Evolutionary conservation across 306 rosid species (phyloP).

Genomic region (Calophaca sinica): DNA sequence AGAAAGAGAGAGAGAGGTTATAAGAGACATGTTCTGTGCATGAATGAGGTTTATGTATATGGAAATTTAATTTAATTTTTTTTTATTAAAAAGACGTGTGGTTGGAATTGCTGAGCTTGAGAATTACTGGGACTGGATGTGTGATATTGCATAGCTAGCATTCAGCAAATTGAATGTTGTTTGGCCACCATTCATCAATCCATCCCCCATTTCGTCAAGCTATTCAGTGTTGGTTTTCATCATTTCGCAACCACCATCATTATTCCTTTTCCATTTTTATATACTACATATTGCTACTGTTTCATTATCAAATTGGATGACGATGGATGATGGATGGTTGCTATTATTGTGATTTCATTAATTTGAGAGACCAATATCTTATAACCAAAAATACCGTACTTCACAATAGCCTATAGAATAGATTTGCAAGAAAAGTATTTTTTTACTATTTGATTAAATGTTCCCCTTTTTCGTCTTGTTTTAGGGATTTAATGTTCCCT

Average conservation of each 20-base stretch:
- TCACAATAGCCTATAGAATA: neutral
- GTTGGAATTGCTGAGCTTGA: slow-evolving; percentile 17
- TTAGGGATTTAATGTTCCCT: too few relatives aligned
- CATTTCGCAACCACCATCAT: slow-evolving; percentile 55
- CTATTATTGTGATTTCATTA: slow-evolving; percentile 53
- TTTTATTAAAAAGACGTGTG: neutral
- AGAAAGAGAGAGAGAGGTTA: neutral
- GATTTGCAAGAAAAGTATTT: neutral
- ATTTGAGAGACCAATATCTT: slow-evolving; percentile 29
- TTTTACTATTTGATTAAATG: too few relatives aligned
- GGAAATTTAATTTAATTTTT: neutral
- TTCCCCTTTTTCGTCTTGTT: too few relatives aligned
- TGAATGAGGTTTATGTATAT: slow-evolving; percentile 37
- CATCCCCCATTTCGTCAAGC: slow-evolving; percentile 13
- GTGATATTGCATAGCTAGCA: slow-evolving; percentile 34
- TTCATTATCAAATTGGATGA: slow-evolving; percentile 44
- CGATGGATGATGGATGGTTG: slow-evolving; percentile 39
- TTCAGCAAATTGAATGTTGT: slow-evolving; percentile 41
- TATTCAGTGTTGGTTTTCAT: slow-evolving; percentile 52
- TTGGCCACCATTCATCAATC: slow-evolving; percentile 41
- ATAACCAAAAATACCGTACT: neutral
- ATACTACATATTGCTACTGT: slow-evolving; percentile 17
- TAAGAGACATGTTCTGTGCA: slow-evolving; percentile 49
- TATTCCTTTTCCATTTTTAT: slow-evolving; percentile 44
- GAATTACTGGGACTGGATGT: slow-evolving; percentile 1